phyloP scores from a whole-genome alignment of 1,139 yeast genomes.

The Geotrichum reessii region DNA sequence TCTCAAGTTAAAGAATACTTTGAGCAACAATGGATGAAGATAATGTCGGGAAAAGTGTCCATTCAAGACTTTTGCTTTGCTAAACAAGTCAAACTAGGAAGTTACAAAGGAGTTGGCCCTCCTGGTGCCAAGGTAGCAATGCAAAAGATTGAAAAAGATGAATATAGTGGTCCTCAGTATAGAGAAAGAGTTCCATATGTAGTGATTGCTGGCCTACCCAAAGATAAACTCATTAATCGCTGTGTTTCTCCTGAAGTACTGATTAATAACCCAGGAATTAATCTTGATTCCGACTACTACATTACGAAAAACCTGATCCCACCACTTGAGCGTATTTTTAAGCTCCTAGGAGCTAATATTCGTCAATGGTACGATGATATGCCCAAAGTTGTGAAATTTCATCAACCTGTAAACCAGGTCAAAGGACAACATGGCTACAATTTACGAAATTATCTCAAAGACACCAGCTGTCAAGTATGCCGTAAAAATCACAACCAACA shows the following conservation, averaged over 20 bases:
- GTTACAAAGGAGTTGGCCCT: slow-evolving; percentile 72
- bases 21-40: slow-evolving; percentile 57
- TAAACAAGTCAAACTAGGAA: slow-evolving; percentile 79
- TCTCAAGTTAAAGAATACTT: slow-evolving; percentile 64
- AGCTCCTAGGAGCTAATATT: slow-evolving; percentile 75
- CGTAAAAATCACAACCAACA: not conserved
- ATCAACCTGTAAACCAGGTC: slow-evolving; percentile 13
- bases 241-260: slow-evolving; percentile 75
- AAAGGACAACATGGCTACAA: slow-evolving; percentile 8
- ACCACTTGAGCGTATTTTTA: slow-evolving; percentile 79
- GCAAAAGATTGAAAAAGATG: slow-evolving; percentile 56
- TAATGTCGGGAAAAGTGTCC: slow-evolving; percentile 55
- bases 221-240: slow-evolving; percentile 66
- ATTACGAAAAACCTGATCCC: slow-evolving; percentile 79
- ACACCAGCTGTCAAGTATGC: slow-evolving; percentile 21
- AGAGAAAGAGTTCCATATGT: slow-evolving; percentile 84
- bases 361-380: slow-evolving; percentile 71
- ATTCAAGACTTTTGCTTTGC: slow-evolving; percentile 87
- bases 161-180: slow-evolving; percentile 77
- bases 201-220: slow-evolving; percentile 62
- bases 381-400: slow-evolving; percentile 41
- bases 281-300: slow-evolving; percentile 78
- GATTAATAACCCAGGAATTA: slow-evolving; percentile 38
- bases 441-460: slow-evolving; percentile 27
- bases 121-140: slow-evolving; percentile 85